Percentiles rank a stretch among this genome's conserved stretches.
Evolutionary conservation across 2,329 filamentous ascomycete genomes (phyloP).

Genomic region (Zelopaecilomyces penicillatus): DNA sequence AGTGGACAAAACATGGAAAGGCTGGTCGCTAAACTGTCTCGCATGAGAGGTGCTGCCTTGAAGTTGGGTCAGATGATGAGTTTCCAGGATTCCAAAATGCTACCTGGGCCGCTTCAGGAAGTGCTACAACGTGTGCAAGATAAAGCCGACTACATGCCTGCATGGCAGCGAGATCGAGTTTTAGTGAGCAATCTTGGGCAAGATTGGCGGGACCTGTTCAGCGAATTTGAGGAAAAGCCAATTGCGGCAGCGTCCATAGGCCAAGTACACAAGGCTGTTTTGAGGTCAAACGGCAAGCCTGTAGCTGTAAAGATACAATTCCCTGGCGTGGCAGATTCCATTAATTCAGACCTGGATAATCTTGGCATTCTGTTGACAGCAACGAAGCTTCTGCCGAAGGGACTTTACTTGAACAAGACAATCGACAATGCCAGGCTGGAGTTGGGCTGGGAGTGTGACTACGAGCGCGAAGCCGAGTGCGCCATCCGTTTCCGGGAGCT

Average conservation of each 20-base stretch:
- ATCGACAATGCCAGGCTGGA: constrained; percentile 91
- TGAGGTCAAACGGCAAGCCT: constrained; percentile 63
- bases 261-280: constrained; percentile 79
- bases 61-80: constrained; percentile 98
- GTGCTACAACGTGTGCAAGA: constrained; percentile 93
- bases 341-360: constrained; percentile 94
- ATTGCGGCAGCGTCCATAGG: constrained; percentile 96
- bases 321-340: constrained; percentile 88
- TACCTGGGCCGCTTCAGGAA: constrained; percentile 77
- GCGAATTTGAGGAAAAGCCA: constrained; percentile 79
- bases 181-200: constrained; percentile 68
- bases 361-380: constrained; percentile 84
- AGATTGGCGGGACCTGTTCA: constrained; percentile 78
- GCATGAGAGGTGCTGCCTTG: constrained; percentile 93
- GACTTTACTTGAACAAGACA: constrained; percentile 91
- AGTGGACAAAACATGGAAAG: constrained; percentile 88
- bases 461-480: constrained; percentile 77
- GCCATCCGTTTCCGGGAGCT: constrained; percentile 68
- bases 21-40: constrained; percentile 82
- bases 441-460: constrained; percentile 96
- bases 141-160: constrained; percentile 94
- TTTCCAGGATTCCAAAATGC: constrained; percentile 93
- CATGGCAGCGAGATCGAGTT: constrained; percentile 83
- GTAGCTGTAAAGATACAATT: constrained; percentile 98
- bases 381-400: constrained; percentile 80